Percentiles rank a stretch among this genome's conserved stretches.
Evolutionary conservation across 805 yeast genomes (phyloP).

Genomic region (Starmerella apis): DNA sequence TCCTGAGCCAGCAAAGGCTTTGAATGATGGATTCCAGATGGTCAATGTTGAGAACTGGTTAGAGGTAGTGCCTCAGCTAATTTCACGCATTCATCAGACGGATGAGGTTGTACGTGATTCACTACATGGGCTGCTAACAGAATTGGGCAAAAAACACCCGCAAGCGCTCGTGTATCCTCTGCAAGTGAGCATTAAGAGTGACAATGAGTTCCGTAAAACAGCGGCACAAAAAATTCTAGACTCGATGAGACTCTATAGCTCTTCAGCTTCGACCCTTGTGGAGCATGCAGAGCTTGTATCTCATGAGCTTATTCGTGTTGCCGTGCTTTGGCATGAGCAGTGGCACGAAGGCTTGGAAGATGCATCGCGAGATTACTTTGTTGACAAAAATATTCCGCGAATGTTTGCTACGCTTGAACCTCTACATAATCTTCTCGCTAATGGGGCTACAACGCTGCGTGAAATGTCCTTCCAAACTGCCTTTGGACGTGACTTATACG

Average conservation of each 20-base stretch:
- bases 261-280: constrained; percentile 57
- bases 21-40: constrained; percentile 81
- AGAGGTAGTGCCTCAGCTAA: constrained; percentile 88
- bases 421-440: constrained; percentile 68
- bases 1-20: constrained; percentile 80
- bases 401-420: constrained; percentile 90
- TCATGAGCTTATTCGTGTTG: constrained; percentile 83
- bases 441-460: constrained; percentile 80
- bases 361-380: constrained; percentile 86
- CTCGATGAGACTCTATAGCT: constrained; percentile 68
- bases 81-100: constrained; percentile 93
- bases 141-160: constrained; percentile 90
- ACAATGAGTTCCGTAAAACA: constrained; percentile 74
- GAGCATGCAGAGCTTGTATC: constrained; percentile 93
- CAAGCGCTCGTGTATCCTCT: constrained; percentile 93
- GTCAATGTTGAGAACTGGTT: constrained; percentile 89
- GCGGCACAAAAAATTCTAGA: constrained; percentile 89
- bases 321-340: constrained; percentile 93
- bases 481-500: constrained; percentile 83
- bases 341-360: constrained; percentile 98
- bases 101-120: constrained; percentile 73
- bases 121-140: constrained; percentile 67
- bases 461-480: constrained; percentile 89
- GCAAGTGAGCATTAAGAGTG: constrained; percentile 92
- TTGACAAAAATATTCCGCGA: constrained; percentile 87